Evolutionary conservation across 2,329 filamentous ascomycete genomes (phyloP), one percentile per base, ranked within the genome.

Genomic region (Plenodomus tracheiphilus): DNA sequence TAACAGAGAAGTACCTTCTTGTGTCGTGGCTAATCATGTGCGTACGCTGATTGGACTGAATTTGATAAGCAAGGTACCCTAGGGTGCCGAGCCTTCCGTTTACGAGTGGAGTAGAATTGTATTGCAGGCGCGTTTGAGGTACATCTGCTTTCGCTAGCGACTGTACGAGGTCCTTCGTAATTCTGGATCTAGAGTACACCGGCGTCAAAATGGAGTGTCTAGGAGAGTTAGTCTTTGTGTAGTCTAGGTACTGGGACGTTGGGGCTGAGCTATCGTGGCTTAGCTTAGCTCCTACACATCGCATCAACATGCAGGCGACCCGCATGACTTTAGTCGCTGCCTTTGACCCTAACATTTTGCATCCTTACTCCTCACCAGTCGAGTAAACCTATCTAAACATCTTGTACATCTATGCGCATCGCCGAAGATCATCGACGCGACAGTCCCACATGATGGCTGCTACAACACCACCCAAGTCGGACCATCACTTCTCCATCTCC

Each of bases 231-330:
- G 28, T 32, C n/a, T 15, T 15, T 11, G 28, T 32, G 9, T 8
- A 4, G 13, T 32, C 28, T 11, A 32, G 11, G 8, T 32, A 15
- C 28, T 11, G 11, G 28, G 4, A 4, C 28, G 47, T 44, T 48
- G 54, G 50, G 62, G 59, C 62, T 59, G 56, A 60, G 59, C 49
- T 46, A 38, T 42, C 36, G 62, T 63, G 61, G 60, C 60, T 62
- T 41, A 53, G 57, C 51, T 44, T 22, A n/a, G 17, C 16, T 17
- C 15, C 30, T 22, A 39, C 32, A 20, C 4, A 40, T 28, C 30
- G n/a, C 15, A 41, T 41, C 22, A 18, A 4, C 25, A 19, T 25
- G 22, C 22, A 25, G 22, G 22, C 10, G 22, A 25, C 22, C 28
- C 15, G 4, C 28, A 32, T 15, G 15, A 8, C 28, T 32, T 15